These are phyloP conservation scores for Rehmannia glutinosa DNA, from an alignment of 257 asterid genomes.

Conservation along the genomic window DNA sequence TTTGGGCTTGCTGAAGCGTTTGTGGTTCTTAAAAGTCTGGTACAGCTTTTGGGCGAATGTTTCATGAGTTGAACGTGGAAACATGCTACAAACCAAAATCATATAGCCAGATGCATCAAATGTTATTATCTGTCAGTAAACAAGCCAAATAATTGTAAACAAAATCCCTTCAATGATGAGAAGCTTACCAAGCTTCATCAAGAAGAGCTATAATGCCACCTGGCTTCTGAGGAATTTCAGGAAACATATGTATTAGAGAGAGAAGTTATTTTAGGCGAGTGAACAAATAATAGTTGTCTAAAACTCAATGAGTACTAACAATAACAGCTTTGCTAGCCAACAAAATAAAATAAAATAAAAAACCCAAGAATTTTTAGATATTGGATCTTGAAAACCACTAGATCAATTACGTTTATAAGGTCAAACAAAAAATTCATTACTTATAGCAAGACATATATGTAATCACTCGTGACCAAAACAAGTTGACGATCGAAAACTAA, in stretches of 20 bases:
- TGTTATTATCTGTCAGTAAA: background rate
- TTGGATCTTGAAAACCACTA: no score
- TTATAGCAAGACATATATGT: no score
- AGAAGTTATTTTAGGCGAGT: no score
- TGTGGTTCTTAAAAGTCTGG: constrained; percentile 69
- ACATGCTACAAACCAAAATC: constrained; percentile 52
- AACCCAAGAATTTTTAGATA: no score
- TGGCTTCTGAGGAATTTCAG: constrained; percentile 65
- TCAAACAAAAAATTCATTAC: no score
- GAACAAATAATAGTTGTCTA: no score
- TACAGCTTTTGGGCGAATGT: constrained; percentile 85
- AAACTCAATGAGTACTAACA: no score
- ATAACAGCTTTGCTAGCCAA: no score
- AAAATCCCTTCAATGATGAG: background rate
- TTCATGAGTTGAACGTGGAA: constrained; percentile 86
- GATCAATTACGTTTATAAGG: constrained; percentile 72
- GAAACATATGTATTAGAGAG: background rate
- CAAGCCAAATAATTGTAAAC: background rate
- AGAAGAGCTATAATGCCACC: constrained; percentile 91
- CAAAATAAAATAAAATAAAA: no score
- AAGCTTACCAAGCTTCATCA: constrained; percentile 86
- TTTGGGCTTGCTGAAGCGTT: constrained; percentile 84
- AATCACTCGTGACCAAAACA: no score
- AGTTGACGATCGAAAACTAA: background rate
- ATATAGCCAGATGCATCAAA: constrained; percentile 1